Percentiles rank a stretch among this genome's conserved stretches.
Evolutionary conservation across 306 rosid genomes (phyloP).

Genomic region (Gillenia trifoliata): DNA sequence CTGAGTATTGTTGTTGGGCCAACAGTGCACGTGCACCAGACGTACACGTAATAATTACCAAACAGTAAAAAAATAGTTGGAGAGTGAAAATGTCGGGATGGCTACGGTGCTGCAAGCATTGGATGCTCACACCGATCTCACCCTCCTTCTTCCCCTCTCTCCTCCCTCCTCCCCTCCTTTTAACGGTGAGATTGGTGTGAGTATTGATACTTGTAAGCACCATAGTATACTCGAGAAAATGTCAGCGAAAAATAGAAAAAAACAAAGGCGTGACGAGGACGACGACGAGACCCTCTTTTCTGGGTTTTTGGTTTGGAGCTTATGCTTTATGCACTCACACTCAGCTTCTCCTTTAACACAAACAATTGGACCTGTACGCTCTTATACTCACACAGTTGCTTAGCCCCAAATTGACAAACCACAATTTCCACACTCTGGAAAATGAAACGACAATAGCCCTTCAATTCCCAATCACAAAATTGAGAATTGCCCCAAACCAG

Average conservation of each 20-base stretch:
- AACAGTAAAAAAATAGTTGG: not conserved
- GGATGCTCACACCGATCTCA: too few species aligned
- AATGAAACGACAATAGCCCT: not conserved
- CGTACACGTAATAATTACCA: not conserved
- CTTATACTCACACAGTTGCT: too few species aligned
- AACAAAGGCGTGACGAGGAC: not conserved
- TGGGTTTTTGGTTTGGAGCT: not conserved
- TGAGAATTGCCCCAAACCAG: constrained; percentile 7
- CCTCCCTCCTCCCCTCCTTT: too few species aligned
- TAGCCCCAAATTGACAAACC: not conserved
- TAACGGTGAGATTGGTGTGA: too few species aligned
- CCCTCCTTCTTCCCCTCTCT: too few species aligned
- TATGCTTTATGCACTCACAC: not conserved
- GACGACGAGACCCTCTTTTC: not conserved
- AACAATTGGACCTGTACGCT: not conserved
- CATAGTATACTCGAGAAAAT: too few species aligned
- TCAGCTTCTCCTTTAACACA: not conserved
- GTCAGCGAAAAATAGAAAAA: not conserved
- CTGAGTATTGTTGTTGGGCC: too few species aligned
- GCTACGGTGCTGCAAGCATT: too few species aligned
- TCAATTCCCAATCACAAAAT: not conserved
- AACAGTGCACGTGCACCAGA: too few species aligned
- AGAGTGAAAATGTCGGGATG: too few species aligned
- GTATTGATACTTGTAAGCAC: too few species aligned
- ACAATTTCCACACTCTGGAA: not conserved